Evolutionary conservation across 495 filamentous ascomycete genomes (phyloP), one percentile per base, ranked within the genome.

Genomic region (Penicillium parvum): DNA sequence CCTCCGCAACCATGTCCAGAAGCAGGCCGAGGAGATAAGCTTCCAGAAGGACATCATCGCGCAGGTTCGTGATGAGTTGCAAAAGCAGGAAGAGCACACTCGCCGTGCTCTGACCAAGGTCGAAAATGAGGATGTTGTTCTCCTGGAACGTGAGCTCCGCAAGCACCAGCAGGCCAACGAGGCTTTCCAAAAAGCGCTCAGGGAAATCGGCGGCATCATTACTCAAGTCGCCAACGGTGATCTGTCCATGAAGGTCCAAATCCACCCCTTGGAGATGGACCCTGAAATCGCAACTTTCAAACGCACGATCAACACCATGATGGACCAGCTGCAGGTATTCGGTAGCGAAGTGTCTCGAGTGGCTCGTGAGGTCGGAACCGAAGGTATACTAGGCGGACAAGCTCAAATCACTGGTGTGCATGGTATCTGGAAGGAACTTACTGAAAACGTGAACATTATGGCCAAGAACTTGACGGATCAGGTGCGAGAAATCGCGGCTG

Each of bases 271-370:
- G 53, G 92, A 99, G 66, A 92, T 96, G 86, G 92, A 99, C 75
- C 90, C 92, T 1, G 94, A 99, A 74, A 99, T 99, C 56, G 88
- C 87, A n/a, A 91, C 85, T 4, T 99, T 99, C 77, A 99, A 99
- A 72, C 83, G 87, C 42, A 96, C 90, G 11, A 83, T 75, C 71
- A 99, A 99, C 58, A 95, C 84, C 40, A 99, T 99, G 92, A 95
- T 97, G 79, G 92, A 97, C 60, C 92, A 97, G 69, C 76, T 98
- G 40, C 90, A 96, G 63, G 86, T 92, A 38, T 98, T 98, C 67
- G 90, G 92, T 56, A 91, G 86, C 62, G 90, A 98, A 70, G 92
- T 98, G 53, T 97, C 94, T 45, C 83, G 88, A 53, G 86, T 98
- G 50, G 92, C 92, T 26, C 86, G 88, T 67, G 92, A 97, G 63